These are phyloP conservation scores for Chalciporus chontae DNA, from an alignment of 768 basidiomycete genomes.

Conservation along the genomic window DNA sequence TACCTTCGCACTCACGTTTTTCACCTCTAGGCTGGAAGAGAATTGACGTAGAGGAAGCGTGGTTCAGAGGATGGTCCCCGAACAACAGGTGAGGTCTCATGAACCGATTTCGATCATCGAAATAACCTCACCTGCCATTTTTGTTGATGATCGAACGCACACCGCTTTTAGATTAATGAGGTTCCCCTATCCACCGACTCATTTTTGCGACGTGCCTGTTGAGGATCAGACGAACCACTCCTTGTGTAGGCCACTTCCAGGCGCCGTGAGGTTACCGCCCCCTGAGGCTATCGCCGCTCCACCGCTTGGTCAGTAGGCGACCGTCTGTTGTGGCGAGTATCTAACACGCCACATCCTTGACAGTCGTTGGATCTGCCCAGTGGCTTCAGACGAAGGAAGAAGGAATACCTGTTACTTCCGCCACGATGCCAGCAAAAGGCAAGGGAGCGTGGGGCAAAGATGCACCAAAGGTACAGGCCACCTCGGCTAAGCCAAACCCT, in stretches of 20 bases:
- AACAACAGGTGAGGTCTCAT: conserved; percentile 22
- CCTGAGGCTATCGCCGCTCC: conserved; percentile 22
- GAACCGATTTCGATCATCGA: conserved; percentile 1
- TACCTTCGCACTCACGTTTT: not conserved
- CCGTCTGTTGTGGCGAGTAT: not conserved
- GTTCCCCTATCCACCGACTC: conserved; percentile 39
- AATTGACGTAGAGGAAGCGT: conserved; percentile 39
- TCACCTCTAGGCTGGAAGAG: conserved; percentile 43
- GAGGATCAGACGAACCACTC: conserved; percentile 37
- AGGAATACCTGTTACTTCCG: not conserved
- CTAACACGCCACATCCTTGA: conserved; percentile 1
- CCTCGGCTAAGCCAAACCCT: conserved; percentile 7
- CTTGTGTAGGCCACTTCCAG: conserved; percentile 45
- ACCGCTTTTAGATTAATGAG: conserved; percentile 24
- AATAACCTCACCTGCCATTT: not conserved
- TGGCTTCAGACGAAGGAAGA: conserved; percentile 23
- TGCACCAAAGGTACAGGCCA: conserved; percentile 5
- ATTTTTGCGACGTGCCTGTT: conserved; percentile 36
- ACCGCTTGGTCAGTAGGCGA: conserved; percentile 29
- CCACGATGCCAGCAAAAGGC: not conserved
- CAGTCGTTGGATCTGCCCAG: conserved; percentile 28
- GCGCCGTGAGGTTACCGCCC: conserved; percentile 23
- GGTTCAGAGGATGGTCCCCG: conserved; percentile 34
- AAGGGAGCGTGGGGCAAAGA: conserved; percentile 21
- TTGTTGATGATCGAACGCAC: not conserved